phyloP scores from a whole-genome alignment of 331 rosid species.

The Dryas integrifolia region DNA sequence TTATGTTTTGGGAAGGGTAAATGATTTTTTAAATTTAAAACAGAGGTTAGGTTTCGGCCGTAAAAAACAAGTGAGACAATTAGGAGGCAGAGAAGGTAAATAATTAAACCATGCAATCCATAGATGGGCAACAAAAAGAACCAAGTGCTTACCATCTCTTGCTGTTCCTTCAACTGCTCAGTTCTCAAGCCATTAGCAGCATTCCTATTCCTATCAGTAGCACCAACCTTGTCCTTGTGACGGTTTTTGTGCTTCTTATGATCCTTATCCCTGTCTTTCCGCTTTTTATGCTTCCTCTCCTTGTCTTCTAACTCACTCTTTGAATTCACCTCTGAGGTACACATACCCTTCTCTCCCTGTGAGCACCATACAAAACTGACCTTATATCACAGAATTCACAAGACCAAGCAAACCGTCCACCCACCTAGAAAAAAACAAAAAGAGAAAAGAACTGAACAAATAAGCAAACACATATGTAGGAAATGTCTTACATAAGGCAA shows the following conservation, averaged over 20 bases:
- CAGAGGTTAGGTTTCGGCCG: no score
- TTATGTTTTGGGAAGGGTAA: no score
- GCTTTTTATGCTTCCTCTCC: conserved; percentile 26
- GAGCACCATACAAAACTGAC: conserved; percentile 3
- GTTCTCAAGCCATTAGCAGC: background rate
- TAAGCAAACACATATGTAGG: background rate
- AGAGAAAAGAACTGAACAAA: background rate
- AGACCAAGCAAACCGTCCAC: background rate
- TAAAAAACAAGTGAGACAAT: no score
- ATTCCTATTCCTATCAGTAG: background rate
- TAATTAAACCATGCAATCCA: conserved; percentile 4
- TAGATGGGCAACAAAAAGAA: conserved; percentile 5
- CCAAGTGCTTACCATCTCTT: conserved; percentile 15
- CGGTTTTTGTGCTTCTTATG: conserved; percentile 20
- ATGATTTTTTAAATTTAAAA: no score
- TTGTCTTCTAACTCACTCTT: conserved; percentile 20
- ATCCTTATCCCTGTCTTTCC: conserved; percentile 16
- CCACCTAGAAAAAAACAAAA: background rate
- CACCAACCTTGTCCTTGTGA: conserved; percentile 4
- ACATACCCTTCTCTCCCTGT: conserved; percentile 35
- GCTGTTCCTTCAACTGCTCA: conserved; percentile 19
- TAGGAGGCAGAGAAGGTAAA: background rate
- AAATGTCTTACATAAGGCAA: conserved; percentile 30
- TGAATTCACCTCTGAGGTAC: conserved; percentile 12
- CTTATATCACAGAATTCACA: background rate